Evolutionary conservation across 768 basidiomycete species (phyloP).

Genomic region (Russula brevipes): DNA sequence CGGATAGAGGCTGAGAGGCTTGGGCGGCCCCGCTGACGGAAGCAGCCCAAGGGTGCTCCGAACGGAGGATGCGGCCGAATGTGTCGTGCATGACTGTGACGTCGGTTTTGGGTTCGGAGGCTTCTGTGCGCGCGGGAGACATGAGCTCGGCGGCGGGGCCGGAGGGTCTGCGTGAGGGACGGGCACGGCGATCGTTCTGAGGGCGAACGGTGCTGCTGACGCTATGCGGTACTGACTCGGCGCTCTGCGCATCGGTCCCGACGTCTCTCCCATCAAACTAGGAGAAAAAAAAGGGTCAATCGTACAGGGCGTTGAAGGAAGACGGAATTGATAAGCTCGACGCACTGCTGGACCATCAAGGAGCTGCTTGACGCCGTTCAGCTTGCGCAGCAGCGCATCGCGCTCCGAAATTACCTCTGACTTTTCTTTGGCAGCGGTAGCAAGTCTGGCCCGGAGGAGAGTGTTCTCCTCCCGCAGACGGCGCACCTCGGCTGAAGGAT

Average conservation of each 20-base stretch:
- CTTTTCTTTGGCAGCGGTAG: constrained; percentile 7
- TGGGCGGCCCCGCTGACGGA: background rate
- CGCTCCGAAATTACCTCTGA: constrained; percentile 14
- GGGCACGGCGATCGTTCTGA: background rate
- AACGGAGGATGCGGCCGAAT: constrained; percentile 7
- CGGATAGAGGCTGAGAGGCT: background rate
- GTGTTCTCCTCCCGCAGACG: constrained; percentile 23
- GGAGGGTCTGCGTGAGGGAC: background rate
- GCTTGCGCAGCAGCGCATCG: constrained; percentile 12
- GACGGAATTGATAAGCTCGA: background rate
- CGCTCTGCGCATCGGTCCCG: background rate
- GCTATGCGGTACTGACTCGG: background rate
- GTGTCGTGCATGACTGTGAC: constrained; percentile 9
- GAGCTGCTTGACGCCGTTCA: constrained; percentile 17
- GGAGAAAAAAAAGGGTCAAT: no score
- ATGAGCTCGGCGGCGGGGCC: background rate
- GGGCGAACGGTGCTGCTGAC: background rate
- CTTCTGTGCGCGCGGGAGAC: constrained; percentile 1
- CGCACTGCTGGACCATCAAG: constrained; percentile 4
- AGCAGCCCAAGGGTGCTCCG: background rate
- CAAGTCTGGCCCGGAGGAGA: constrained; percentile 11
- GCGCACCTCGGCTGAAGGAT: constrained; percentile 19
- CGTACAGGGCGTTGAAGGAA: background rate
- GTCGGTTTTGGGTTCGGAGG: constrained; percentile 16
- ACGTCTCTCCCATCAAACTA: background rate